Evolutionary conservation across 2,329 filamentous ascomycete species (phyloP), one percentile per base, ranked within the genome.

Genomic region (Curvularia verruculosa): DNA sequence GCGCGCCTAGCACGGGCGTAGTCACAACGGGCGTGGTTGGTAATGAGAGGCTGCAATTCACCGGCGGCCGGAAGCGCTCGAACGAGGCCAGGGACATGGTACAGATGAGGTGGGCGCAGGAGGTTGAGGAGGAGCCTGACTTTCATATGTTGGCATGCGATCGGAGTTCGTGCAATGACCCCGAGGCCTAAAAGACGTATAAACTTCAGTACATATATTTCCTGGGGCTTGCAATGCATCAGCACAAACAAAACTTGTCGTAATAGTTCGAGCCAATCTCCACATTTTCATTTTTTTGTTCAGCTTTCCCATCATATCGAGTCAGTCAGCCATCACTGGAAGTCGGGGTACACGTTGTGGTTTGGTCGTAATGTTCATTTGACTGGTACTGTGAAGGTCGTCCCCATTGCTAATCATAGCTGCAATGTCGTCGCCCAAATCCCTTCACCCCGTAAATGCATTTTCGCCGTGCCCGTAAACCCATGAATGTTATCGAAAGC

Each of bases 1-100:
- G 73, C 12, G 69, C 72, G 28, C 73, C 73, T 29, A 73, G 70
- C 39, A 70, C 55, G 26, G 79, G 78, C 1, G 79, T 82, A 76
- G 78, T 86, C 10, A 64, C 81, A 39, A 84, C 69, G 12, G 77
- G 80, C 6, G 81, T 83, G 0, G 77, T 81, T 8, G 81, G 81
- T 9, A 82, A 82, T 47, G 81, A 83, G 73, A 74, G 80, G 9
- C 56, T 82, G 61, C 58, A 74, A 57, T 82, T 82, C 56, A 58
- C 54, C 9, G 71, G 59, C 19, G 70, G 64, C 15, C 47, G 48
- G 24, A 75, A 73, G 70, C 63, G 71, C 29, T 54, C 50, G 34
- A 56, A 52, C 9, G 55, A 56, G 10, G 39, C 53, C 18, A 65
- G 67, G 52, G 62, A 53, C 24, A 72, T 75, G 70, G 54, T 72